Evolutionary conservation across 1,284 basidiomycete species (phyloP), one percentile per base, ranked within the genome.

Genomic region (Abortiporus biennis): DNA sequence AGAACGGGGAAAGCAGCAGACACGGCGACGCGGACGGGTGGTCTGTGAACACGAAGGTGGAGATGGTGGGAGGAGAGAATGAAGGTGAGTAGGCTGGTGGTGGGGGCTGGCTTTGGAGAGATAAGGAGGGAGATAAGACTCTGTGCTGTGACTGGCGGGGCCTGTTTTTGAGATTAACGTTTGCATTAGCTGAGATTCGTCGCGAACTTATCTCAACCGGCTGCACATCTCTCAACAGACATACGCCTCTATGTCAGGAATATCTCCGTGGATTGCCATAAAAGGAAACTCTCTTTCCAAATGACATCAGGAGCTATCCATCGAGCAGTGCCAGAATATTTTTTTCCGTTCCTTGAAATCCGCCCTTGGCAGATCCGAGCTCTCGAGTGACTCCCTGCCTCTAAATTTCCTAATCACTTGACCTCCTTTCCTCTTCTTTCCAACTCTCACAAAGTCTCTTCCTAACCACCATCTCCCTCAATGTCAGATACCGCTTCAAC

Each of bases 31-130:
- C 22, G 24, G 48, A 49, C 46, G 27, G 16, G 9, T 36, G 43
- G 40, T 47, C 46, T 30, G 6, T 48, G 20, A 33, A 9, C 39
- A 39, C 44, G 3, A 41, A 40, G 39, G 25, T 41, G 16, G 40
- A 41, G 35, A n/a, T 19, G 33, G 37, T 46, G 39, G 47, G 34
- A 30, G 22, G 30, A 15, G 40, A 40, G 22, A 46, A 27, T 4
- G 27, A 38, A 43, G 42, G 42, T 43, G 42, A 34, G 40, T 42
- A 44, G 12, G 25, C 33, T 9, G 46, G 38, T 8, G 22, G 23
- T 25, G 16, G 27, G 40, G n/a, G 9, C 9, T 15, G 6, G 6
- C 11, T 17, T 21, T 22, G 36, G 19, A 16, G 20, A 3, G 36
- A 38, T 38, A 22, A 38, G n/a, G 35, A 16, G 8, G 9, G 9